phyloP scores from a whole-genome alignment of 352 stramenopile genomes.

The Globisporangium spiculum region DNA sequence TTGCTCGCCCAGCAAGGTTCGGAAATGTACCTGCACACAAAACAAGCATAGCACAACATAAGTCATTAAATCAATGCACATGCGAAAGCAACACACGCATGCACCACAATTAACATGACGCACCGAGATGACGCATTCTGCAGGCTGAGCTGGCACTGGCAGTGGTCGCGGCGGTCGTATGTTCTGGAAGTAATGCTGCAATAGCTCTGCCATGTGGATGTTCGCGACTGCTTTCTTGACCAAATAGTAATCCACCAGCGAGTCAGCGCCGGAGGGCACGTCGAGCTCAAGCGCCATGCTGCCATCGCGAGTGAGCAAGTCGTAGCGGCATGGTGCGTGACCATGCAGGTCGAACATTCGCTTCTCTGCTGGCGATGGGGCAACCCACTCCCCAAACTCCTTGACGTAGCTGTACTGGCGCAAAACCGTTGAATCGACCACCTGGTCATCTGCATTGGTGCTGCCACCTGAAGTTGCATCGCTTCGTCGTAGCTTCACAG shows the following conservation, averaged over 20 bases:
- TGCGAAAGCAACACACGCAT: background rate
- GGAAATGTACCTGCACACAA: slow-evolving; percentile 10
- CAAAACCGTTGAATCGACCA: slow-evolving; percentile 18
- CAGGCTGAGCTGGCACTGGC: slow-evolving; percentile 6
- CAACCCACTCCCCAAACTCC: slow-evolving; percentile 56
- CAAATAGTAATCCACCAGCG: slow-evolving; percentile 59
- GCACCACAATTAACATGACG: background rate
- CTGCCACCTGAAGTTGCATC: background rate
- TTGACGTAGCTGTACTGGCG: slow-evolving; percentile 52
- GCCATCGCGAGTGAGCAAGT: slow-evolving; percentile 49
- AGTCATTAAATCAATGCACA: background rate
- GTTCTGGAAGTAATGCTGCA: slow-evolving; percentile 38
- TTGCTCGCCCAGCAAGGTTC: slow-evolving; percentile 1
- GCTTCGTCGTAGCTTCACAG: slow-evolving; percentile 27
- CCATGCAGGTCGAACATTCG: slow-evolving; percentile 22
- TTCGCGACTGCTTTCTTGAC: slow-evolving; percentile 43
- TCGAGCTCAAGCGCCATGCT: slow-evolving; percentile 50
- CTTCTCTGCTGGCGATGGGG: slow-evolving; percentile 35
- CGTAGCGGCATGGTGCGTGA: slow-evolving; percentile 34
- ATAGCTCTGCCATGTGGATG: slow-evolving; percentile 47
- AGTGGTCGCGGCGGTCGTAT: slow-evolving; percentile 27
- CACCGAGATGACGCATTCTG: slow-evolving; percentile 34
- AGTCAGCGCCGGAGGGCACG: slow-evolving; percentile 42
- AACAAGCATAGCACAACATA: background rate
- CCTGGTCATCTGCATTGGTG: background rate